Conservation (phyloP, 345 rosid species). For the Microthlaspi erraticum region DNA sequence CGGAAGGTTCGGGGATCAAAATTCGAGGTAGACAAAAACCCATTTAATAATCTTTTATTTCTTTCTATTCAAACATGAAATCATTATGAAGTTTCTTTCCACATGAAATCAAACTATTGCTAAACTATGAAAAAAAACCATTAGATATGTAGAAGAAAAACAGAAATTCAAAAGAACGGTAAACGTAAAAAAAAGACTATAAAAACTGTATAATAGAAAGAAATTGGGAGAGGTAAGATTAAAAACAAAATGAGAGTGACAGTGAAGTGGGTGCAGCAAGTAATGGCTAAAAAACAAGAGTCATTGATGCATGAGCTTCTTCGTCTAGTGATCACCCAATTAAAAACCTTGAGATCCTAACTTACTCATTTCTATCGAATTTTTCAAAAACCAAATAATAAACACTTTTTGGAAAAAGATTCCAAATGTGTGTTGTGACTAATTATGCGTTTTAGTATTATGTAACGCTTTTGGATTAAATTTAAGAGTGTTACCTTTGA, state of each 20-base stretch:
- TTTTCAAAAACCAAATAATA: constrained; percentile 24
- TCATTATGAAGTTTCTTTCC: background rate
- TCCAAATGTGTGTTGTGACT: constrained; percentile 13
- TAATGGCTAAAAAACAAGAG: constrained; percentile 48
- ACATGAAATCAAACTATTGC: constrained; percentile 16
- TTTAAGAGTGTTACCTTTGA: constrained; percentile 63
- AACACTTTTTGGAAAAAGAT: constrained; percentile 20
- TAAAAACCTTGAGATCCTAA: constrained; percentile 44
- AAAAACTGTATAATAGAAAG: background rate
- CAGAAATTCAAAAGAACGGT: background rate
- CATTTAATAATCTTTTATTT: background rate
- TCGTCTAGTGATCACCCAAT: constrained; percentile 46
- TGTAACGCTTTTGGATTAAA: background rate
- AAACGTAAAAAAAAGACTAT: background rate
- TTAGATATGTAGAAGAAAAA: background rate
- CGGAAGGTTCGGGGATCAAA: constrained; percentile 60
- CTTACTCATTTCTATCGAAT: constrained; percentile 29
- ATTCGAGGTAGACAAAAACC: constrained; percentile 35
- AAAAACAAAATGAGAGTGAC: constrained; percentile 33
- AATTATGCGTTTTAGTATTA: background rate
- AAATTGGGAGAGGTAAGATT: constrained; percentile 15
- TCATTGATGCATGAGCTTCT: constrained; percentile 50
- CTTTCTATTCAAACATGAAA: constrained; percentile 36
- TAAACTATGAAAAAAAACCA: background rate
- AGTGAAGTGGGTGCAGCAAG: constrained; percentile 49